Percentiles rank a stretch among this genome's conserved stretches.
Conservation (phyloP, 2,329 filamentous ascomycete species). For the Tolypocladium paradoxum region DNA sequence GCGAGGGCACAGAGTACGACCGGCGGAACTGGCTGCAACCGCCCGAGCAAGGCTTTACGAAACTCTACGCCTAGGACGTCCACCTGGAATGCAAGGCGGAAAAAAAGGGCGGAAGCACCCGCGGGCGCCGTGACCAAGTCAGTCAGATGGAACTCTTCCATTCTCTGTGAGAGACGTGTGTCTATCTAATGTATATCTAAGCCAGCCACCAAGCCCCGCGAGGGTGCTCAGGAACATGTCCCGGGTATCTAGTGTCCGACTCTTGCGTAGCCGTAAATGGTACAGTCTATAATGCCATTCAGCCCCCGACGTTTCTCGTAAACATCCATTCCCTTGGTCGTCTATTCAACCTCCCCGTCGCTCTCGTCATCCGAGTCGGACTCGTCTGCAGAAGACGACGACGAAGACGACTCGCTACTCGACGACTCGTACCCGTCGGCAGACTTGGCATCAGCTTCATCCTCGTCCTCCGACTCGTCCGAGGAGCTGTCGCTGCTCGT, state of each 20-base stretch:
- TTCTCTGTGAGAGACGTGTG: neutral
- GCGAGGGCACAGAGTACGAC: conserved; percentile 64
- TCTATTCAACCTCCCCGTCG: conserved; percentile 2
- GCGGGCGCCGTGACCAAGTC: neutral
- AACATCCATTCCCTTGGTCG: conserved; percentile 2
- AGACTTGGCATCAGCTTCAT: conserved; percentile 6
- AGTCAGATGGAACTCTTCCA: neutral
- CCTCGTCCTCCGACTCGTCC: conserved; percentile 25
- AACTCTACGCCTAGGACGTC: conserved; percentile 32
- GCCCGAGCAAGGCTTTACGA: conserved; percentile 68
- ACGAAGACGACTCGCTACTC: conserved; percentile 32
- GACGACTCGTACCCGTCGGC: conserved; percentile 20
- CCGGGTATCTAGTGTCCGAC: conserved; percentile 4
- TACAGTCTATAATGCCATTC: conserved; percentile 4
- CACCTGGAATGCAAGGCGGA: neutral
- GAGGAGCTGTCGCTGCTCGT: conserved; percentile 26
- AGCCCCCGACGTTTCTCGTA: neutral
- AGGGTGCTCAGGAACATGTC: conserved; percentile 2
- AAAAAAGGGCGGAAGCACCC: neutral
- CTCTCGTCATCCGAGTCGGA: conserved; percentile 20
- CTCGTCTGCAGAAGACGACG: conserved; percentile 24
- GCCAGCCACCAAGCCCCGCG: conserved; percentile 1
- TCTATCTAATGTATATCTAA: conserved; percentile 4
- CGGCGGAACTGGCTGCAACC: conserved; percentile 89
- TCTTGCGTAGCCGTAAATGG: conserved; percentile 3